A percentile compares a stretch with the other conserved stretches of the same genome.
phyloP scores from a whole-genome alignment of 805 yeast genomes.

The Hanseniaspora opuntiae region DNA sequence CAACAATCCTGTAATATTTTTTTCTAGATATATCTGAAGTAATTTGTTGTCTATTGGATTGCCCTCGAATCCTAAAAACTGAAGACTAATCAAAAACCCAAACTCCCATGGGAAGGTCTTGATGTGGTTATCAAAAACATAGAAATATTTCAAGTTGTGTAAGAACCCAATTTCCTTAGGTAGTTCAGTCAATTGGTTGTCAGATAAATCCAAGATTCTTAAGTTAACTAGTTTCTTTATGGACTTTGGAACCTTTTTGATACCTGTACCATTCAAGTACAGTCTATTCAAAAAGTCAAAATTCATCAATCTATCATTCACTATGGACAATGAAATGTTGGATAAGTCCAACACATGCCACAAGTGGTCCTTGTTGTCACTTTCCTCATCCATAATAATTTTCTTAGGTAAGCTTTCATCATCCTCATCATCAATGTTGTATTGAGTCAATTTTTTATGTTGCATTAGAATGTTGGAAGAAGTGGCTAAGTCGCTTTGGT shows the following conservation, averaged over 20 bases:
- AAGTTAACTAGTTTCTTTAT: conserved; percentile 58
- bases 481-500: conserved; percentile 15
- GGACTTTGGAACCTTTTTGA: conserved; percentile 51
- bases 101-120: conserved; percentile 66
- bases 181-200: conserved; percentile 54
- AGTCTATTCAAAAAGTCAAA: conserved; percentile 76
- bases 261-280: conserved; percentile 74
- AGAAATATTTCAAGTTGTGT: conserved; percentile 64
- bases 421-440: conserved; percentile 40
- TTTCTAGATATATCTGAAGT: conserved; percentile 57
- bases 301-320: conserved; percentile 63
- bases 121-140: conserved; percentile 76
- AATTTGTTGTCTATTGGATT: conserved; percentile 61
- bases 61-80: conserved; percentile 86
- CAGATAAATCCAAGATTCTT: conserved; percentile 73
- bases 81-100: conserved; percentile 71
- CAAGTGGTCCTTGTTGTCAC: conserved; percentile 43
- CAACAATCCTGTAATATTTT: conserved; percentile 75
- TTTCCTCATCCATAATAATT: conserved; percentile 26
- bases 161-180: conserved; percentile 79
- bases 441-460: conserved; percentile 31
- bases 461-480: conserved; percentile 25
- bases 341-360: conserved; percentile 92
- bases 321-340: conserved; percentile 65
- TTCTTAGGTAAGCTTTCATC: conserved; percentile 53